Evolutionary conservation across 176 grass and related monocot species (phyloP).

Genomic region (Eleusine coracana): DNA sequence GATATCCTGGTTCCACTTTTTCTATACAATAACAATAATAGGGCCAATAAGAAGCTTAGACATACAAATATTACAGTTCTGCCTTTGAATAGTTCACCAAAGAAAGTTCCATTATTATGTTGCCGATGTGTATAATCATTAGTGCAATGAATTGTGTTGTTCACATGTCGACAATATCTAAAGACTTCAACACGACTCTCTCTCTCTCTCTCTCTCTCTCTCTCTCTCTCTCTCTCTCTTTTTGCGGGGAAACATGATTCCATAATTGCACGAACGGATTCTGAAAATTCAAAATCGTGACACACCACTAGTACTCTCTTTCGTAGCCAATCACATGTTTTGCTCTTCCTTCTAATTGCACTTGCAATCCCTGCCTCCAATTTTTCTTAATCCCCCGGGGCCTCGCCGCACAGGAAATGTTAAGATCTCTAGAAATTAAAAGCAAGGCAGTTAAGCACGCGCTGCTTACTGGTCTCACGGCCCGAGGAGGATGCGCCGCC

Average conservation of each 20-base stretch:
- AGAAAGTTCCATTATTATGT: background rate
- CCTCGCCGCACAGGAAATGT: background rate
- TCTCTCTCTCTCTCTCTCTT: too few species aligned
- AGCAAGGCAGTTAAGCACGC: background rate
- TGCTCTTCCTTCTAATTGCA: background rate
- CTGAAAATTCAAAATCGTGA: background rate
- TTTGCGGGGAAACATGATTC: too few species aligned
- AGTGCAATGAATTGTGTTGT: background rate
- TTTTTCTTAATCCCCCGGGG: background rate
- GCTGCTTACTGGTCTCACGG: slow-evolving; percentile 45
- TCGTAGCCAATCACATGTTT: background rate
- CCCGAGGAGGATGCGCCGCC: slow-evolving; percentile 9
- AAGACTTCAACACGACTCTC: background rate
- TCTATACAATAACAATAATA: slow-evolving; percentile 29
- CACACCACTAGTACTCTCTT: background rate
- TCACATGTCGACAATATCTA: too few species aligned
- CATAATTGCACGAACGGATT: background rate
- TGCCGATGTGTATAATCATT: background rate
- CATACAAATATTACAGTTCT: slow-evolving; percentile 15
- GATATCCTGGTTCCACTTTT: slow-evolving; percentile 1
- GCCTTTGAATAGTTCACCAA: background rate
- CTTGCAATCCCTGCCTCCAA: too few species aligned
- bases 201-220: too few species aligned
- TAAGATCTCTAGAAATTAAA: background rate
- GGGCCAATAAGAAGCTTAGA: background rate